Base-by-base conservation (phyloP, 108 stramenopile genomes). In the Asterionellopsis glacialis region DNA sequence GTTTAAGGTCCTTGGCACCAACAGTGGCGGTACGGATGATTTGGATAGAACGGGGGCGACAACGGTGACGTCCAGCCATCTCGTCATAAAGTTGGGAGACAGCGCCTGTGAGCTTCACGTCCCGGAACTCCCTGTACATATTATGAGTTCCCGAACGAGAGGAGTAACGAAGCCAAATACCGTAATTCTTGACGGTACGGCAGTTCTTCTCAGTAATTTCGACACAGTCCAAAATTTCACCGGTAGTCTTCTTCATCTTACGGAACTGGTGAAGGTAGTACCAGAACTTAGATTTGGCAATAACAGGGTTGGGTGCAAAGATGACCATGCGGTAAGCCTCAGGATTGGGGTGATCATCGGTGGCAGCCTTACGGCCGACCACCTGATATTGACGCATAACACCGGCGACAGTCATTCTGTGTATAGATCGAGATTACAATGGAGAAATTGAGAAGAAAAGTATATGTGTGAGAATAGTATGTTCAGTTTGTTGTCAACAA, bases 171-270 rank as follows among this genome's bases (percentile, higher is more conserved):
- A 99, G 84, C 96, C 96, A 97, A 81, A 99, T 98, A 55, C 95
- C 96, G 80, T 97, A 99, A 88, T 97, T 98, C 91, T 99, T 99
- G 70, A 99, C 94, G 57, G 82, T 90, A 75, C 85, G 82, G 49
- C 70, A 50, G 84, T 98, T 97, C 88, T 97, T 97, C 81, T 99
- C 99, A 50, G 77, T 69, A 66, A 99, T 76, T 79, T 99, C 98
- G 55, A 95, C 91, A 59, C 90, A 81, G 74, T 97, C 96, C 44
- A 99, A 80, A 72, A 98, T 98, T 77, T 99, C 98, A 62, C 99
- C 99, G 15, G 99, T 99, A 69, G 97, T 96, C 93, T 97, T 97
- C 94, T 99, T 99, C 97, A 99, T 97, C 82, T 99, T 99, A 58
- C 89, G 86, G 89, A 97, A 97, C 87, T 99, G 97, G 69, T 98